A percentile compares a stretch with the other conserved stretches of the same genome.
phyloP scores from a whole-genome alignment of 1,139 yeast species.

The Arxiozyma heterogenica region DNA sequence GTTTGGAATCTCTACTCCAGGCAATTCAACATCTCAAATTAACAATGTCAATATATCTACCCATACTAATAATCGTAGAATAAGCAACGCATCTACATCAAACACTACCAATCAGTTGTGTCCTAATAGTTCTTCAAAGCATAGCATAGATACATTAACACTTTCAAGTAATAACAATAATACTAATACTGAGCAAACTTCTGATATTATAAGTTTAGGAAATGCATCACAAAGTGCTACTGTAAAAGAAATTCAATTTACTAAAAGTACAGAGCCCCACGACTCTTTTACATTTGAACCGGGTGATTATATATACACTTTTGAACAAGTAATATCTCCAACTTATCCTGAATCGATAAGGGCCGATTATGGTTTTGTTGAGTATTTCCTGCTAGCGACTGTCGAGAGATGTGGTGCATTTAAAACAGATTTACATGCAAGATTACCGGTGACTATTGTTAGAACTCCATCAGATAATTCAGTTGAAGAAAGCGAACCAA shows the following conservation, averaged over 20 bases:
- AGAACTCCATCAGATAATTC: constrained; percentile 72
- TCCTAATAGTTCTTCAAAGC: neutral
- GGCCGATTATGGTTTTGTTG: constrained; percentile 75
- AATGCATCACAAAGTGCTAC: neutral
- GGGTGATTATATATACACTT: constrained; percentile 86
- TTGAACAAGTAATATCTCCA: constrained; percentile 80
- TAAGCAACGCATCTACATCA: neutral
- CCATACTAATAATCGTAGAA: neutral
- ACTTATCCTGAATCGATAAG: constrained; percentile 71
- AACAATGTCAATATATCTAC: neutral
- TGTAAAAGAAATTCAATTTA: neutral
- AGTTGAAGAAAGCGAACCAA: constrained; percentile 86
- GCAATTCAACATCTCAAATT: neutral
- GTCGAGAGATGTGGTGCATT: constrained; percentile 77
- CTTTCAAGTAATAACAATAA: constrained; percentile 15
- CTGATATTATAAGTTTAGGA: neutral
- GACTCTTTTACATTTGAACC: constrained; percentile 45
- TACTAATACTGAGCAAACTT: neutral
- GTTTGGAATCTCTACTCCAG: constrained; percentile 9
- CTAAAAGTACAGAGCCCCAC: constrained; percentile 8
- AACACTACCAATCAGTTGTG: neutral
- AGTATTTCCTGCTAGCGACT: constrained; percentile 57
- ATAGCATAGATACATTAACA: constrained; percentile 6
- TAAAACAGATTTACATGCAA: constrained; percentile 62
- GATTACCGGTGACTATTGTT: constrained; percentile 54